These are phyloP conservation scores for Gillenia trifoliata DNA, from an alignment of 306 rosid species.

Conservation along the genomic window DNA sequence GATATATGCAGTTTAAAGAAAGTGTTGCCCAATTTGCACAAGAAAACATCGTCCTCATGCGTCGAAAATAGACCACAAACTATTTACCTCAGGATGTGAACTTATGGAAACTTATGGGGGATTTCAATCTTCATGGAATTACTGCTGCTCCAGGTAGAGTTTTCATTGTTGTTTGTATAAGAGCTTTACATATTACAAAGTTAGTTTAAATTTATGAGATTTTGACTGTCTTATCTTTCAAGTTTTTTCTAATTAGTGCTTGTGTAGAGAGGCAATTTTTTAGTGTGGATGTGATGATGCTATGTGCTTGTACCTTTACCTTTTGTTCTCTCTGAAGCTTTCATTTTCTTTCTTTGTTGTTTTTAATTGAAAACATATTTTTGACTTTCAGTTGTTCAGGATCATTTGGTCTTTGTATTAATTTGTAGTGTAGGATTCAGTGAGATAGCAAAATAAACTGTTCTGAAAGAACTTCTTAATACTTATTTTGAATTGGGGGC, in stretches of 20 bases:
- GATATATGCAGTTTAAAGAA: slow-evolving; percentile 66
- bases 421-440: neutral
- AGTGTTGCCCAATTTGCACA: slow-evolving; percentile 80
- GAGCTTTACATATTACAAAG: neutral
- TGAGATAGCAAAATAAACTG: neutral
- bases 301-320: too few species aligned
- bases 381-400: too few species aligned
- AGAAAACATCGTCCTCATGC: slow-evolving; percentile 80
- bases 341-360: too few species aligned
- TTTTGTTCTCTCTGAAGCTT: too few species aligned
- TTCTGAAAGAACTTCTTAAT: neutral
- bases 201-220: neutral
- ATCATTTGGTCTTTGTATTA: too few species aligned
- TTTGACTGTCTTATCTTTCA: neutral
- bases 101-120: slow-evolving; percentile 98
- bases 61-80: slow-evolving; percentile 74
- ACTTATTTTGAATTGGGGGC: too few species aligned
- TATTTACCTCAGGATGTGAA: slow-evolving; percentile 82
- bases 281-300: too few species aligned
- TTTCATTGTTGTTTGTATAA: neutral
- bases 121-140: slow-evolving; percentile 86
- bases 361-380: too few species aligned
- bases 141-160: slow-evolving; percentile 83
- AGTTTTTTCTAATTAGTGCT: neutral
- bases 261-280: too few species aligned